Evolutionary conservation across 2,329 filamentous ascomycete species (phyloP), one percentile per base, ranked within the genome.

Genomic region (Lojkania enalia): DNA sequence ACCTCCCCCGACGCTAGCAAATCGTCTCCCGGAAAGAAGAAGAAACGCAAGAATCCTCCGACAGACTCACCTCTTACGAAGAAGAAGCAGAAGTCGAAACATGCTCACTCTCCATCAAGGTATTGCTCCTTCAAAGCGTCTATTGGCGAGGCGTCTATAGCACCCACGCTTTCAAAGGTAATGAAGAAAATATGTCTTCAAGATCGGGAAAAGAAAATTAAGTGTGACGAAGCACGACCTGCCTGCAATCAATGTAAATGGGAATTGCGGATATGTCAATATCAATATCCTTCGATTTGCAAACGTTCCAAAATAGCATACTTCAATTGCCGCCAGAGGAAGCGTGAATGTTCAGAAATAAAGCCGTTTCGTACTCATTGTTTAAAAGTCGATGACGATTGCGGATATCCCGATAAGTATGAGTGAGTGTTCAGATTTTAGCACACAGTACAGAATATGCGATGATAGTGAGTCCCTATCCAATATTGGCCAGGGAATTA

Each of bases 291-390:
- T 1, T 46, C 32, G 14, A 38, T 39, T 3, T 58, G 49, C 20
- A 61, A 60, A 46, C 63, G 60, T 9, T 64, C 63, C 2, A 67
- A 51, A 38, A 63, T 54, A 36, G 63, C 61, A 29, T 65, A 63
- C 35, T 29, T 58, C 20, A 64, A 62, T n/a, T 66, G 60, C 43
- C 54, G 56, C 14, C 49, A 55, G 32, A 47, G 61, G 39, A 63
- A 45, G 49, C 56, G 63, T 5, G 63, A 66, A 42, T 67, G 64
- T 33, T 61, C 57, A 14, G 60, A 69, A 55, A 61, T 64, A 33
- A 55, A 48, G 20, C 65, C 62, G 5, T 58, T 48, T 1, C 65
- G 63, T 44, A 55, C 60, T 2, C 49, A 64, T 41, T 67, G 61
- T 35, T 36, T 64, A 20, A 64, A 57, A 20, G 12, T 62, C 4